phyloP scores from a whole-genome alignment of 208 protist species.

The Crithidia brevicula region DNA sequence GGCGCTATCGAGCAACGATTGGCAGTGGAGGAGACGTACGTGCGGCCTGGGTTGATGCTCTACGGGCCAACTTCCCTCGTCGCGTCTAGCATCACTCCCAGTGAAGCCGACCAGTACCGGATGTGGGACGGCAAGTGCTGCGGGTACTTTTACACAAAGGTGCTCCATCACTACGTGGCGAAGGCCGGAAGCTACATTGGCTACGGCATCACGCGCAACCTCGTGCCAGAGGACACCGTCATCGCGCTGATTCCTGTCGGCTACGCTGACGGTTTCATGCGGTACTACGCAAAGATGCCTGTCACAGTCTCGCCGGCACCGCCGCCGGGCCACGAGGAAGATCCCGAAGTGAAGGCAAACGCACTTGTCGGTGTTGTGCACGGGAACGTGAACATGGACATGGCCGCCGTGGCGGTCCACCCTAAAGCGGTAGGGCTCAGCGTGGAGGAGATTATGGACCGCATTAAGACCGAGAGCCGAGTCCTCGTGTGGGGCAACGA shows the following conservation, averaged over 20 bases:
- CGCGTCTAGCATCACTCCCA: conserved; percentile 27
- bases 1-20: conserved; percentile 54
- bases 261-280: conserved; percentile 65
- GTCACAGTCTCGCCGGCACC: conserved; percentile 41
- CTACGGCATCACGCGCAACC: conserved; percentile 48
- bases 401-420: conserved; percentile 39
- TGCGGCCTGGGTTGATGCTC: conserved; percentile 58
- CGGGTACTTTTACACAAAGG: conserved; percentile 54
- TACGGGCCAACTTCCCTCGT: conserved; percentile 51
- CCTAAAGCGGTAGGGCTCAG: conserved; percentile 32
- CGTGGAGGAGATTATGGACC: conserved; percentile 39
- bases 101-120: conserved; percentile 31
- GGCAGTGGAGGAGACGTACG: conserved; percentile 50
- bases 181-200: conserved; percentile 50
- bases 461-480: conserved; percentile 35
- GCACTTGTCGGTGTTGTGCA: conserved; percentile 42
- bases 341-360: conserved; percentile 8
- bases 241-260: conserved; percentile 52
- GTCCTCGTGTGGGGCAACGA: conserved; percentile 53
- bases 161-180: conserved; percentile 47
- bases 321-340: conserved; percentile 22
- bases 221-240: conserved; percentile 40
- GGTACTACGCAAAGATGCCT: conserved; percentile 45
- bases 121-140: conserved; percentile 44
- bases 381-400: conserved; percentile 65